A percentile compares a stretch with the other conserved stretches of the same genome.
Conservation (phyloP, 345 rosid species). For the Salix viminalis region DNA sequence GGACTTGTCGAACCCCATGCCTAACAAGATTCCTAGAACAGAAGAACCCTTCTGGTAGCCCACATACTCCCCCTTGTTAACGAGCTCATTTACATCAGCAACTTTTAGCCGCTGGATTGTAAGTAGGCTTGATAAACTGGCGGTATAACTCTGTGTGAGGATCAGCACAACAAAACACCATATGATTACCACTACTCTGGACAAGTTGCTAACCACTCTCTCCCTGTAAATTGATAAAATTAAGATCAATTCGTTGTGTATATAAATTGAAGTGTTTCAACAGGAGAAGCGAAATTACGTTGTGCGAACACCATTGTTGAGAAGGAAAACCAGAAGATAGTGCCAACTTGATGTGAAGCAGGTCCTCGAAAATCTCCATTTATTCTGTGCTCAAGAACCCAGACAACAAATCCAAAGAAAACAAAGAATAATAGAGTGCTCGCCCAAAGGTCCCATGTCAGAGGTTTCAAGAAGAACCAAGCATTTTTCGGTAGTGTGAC, state of each 20-base stretch:
- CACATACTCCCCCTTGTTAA: slow-evolving; percentile 30
- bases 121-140: slow-evolving; percentile 53
- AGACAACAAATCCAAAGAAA: slow-evolving; percentile 51
- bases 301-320: slow-evolving; percentile 59
- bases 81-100: slow-evolving; percentile 34
- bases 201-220: slow-evolving; percentile 48
- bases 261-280: background rate
- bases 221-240: slow-evolving; percentile 36
- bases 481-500: slow-evolving; percentile 34
- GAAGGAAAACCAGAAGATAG: slow-evolving; percentile 71
- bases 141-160: slow-evolving; percentile 55
- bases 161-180: slow-evolving; percentile 71
- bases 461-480: slow-evolving; percentile 67
- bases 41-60: slow-evolving; percentile 47
- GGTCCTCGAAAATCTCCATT: slow-evolving; percentile 69
- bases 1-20: slow-evolving; percentile 9
- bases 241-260: background rate
- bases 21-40: slow-evolving; percentile 26
- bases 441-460: slow-evolving; percentile 62
- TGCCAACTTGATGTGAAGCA: slow-evolving; percentile 37
- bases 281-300: background rate
- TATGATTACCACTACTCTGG: slow-evolving; percentile 41
- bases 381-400: slow-evolving; percentile 66
- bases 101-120: slow-evolving; percentile 45
- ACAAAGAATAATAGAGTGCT: slow-evolving; percentile 46